Evolutionary conservation across 345 rosid genomes (phyloP).

Genomic region (thale cress (Arabidopsis thaliana)): DNA sequence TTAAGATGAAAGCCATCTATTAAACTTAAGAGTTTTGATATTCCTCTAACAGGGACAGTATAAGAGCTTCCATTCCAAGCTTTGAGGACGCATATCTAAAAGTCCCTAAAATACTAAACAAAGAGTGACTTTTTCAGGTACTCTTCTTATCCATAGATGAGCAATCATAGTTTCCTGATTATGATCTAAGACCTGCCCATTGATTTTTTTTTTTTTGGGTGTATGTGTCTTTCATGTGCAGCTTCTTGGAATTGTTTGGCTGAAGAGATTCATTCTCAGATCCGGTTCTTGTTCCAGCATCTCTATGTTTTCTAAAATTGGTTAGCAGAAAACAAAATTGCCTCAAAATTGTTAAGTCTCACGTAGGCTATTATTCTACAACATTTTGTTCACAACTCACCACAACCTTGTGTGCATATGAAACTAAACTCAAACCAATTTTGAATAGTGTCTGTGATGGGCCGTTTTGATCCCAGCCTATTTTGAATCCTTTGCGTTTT

Average conservation of each 20-base stretch:
- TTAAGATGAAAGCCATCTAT: constrained; percentile 4
- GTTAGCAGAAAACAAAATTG: not conserved
- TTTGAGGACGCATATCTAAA: constrained; percentile 62
- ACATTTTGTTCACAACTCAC: constrained; percentile 7
- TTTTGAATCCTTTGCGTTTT: not conserved
- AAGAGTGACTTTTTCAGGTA: constrained; percentile 55
- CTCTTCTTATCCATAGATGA: constrained; percentile 15
- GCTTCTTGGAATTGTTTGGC: constrained; percentile 22
- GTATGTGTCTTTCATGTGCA: constrained; percentile 27
- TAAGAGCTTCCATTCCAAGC: constrained; percentile 67
- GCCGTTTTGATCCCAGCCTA: not conserved
- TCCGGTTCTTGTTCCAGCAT: constrained; percentile 19
- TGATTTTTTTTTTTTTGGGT: not conserved
- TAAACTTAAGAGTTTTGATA: constrained; percentile 9
- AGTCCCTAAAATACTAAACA: constrained; percentile 69
- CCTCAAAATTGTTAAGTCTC: constrained; percentile 3
- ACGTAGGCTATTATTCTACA: not conserved
- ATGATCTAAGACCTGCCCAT: not conserved
- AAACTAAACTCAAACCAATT: not conserved
- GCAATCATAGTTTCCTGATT: not conserved
- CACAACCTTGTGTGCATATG: not conserved
- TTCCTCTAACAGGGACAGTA: constrained; percentile 55
- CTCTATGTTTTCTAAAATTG: not conserved
- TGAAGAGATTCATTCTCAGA: constrained; percentile 5
- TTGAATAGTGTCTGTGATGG: not conserved